Base-by-base conservation (phyloP, 148 eudicot genomes). In the Rhododendron molle region DNA sequence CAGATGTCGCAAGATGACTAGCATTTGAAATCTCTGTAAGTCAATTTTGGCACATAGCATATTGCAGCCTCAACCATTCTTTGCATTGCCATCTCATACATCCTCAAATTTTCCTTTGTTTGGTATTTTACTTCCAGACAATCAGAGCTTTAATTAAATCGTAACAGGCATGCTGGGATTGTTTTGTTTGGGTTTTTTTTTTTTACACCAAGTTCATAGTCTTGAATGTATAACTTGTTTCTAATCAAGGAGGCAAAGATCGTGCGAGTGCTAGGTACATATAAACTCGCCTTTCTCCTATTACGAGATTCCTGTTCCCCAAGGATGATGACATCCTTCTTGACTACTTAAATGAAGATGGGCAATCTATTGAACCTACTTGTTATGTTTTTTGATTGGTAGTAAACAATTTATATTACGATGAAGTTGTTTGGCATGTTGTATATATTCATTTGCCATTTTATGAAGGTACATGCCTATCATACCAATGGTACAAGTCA, bases 241-340 rank as follows among this genome's bases (percentile, higher is more conserved):
- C 13, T 89, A 38, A 54, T 72, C 87, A 96, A 97, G 99, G 98
- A 71, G 99, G 99, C 80, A 95, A 96, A 86, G 96, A 96, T 88
- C 95, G 93, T 89, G 99, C 96, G 11, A 95, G 98, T 89, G 88
- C 97, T 83, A 90, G 98, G 86, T 96, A 95, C 79, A 92, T 95
- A 7, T 91, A 78, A 88, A 96, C 99, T n/a, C 78, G 69, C n/a
- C 98, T 96, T 62, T 67, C 88, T 76, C 88, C 88, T 81, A 90
- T 95, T 74, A 90, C 99, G 34, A 88, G 98, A 65, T 91, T 54
- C 80, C 65, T 95, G 58, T 96, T 96, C 81, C 96, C 95, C 13
- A 93, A 95, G 90, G 96, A 90, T 30, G 99, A 96, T 8, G 47
- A 44, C 11, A 44, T 44, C 47, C 47, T 44, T 83, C 96, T 95